These are phyloP conservation scores for Metarhizium humberi DNA, from an alignment of 2,329 filamentous ascomycete genomes.

Conservation along the genomic window DNA sequence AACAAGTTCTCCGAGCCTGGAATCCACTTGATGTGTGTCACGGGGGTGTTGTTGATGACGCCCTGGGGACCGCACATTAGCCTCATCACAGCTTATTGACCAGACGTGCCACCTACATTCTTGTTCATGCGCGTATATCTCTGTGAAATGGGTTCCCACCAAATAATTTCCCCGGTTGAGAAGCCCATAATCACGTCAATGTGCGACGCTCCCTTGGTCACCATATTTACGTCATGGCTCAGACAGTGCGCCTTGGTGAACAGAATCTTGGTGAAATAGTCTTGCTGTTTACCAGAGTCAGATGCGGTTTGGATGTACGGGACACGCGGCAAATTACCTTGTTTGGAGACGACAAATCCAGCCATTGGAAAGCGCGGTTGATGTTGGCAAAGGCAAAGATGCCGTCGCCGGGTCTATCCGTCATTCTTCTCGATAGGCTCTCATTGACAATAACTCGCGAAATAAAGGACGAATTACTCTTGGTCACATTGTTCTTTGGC, in stretches of 20 bases:
- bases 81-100: neutral
- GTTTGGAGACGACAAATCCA: constrained; percentile 69
- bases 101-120: constrained; percentile 51
- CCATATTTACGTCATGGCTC: constrained; percentile 82
- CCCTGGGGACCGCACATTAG: constrained; percentile 41
- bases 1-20: constrained; percentile 91
- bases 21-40: constrained; percentile 86
- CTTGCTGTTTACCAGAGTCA: constrained; percentile 44
- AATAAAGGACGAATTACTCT: constrained; percentile 97
- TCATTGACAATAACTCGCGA: constrained; percentile 94
- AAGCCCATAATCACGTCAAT: constrained; percentile 93
- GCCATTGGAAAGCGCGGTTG: constrained; percentile 91
- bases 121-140: constrained; percentile 95
- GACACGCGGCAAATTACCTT: constrained; percentile 40
- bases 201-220: constrained; percentile 71
- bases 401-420: constrained; percentile 69
- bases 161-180: constrained; percentile 92
- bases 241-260: constrained; percentile 95
- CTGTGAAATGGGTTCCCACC: constrained; percentile 96
- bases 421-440: constrained; percentile 63
- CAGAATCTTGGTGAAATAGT: constrained; percentile 89
- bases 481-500: constrained; percentile 96
- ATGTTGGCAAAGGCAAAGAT: constrained; percentile 91
- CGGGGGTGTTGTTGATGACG: constrained; percentile 74
- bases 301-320: neutral